phyloP scores from a whole-genome alignment of 1,284 basidiomycete genomes.

The Melampsora americana region DNA sequence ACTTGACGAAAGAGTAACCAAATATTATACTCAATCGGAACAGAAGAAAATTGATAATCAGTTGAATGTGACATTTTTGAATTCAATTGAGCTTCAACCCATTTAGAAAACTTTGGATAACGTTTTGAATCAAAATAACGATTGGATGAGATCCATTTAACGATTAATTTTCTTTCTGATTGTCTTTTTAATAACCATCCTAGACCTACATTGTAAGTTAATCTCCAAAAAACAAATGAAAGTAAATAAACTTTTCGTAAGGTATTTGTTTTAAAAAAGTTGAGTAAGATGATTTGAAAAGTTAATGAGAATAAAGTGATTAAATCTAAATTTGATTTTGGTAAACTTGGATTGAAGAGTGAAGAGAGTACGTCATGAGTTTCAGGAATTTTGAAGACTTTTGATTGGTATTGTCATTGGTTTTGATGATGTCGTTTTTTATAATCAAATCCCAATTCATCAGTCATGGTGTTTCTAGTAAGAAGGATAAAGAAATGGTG shows the following conservation, averaged over 20 bases:
- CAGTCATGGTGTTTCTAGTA: too few species aligned
- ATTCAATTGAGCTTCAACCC: constrained; percentile 66
- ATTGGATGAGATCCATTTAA: constrained; percentile 55
- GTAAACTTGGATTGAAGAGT: constrained; percentile 79
- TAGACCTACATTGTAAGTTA: constrained; percentile 85
- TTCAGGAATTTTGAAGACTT: constrained; percentile 89
- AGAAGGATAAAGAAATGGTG: neutral
- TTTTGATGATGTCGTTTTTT: too few species aligned
- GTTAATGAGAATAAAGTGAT: constrained; percentile 76
- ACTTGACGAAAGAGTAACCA: constrained; percentile 88
- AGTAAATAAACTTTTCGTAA: constrained; percentile 70
- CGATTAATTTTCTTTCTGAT: constrained; percentile 58
- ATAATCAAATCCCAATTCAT: too few species aligned
- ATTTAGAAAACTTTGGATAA: constrained; percentile 53
- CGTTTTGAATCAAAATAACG: constrained; percentile 19
- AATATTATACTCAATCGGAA: constrained; percentile 55
- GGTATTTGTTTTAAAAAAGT: constrained; percentile 59
- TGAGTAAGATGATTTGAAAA: constrained; percentile 74
- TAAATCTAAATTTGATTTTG: constrained; percentile 86
- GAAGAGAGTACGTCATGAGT: constrained; percentile 92
- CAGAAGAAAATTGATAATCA: constrained; percentile 42
- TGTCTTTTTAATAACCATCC: constrained; percentile 91
- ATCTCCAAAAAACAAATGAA: constrained; percentile 90
- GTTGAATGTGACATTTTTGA: constrained; percentile 29
- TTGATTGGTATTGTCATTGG: neutral